Percentiles rank a stretch among this genome's conserved stretches.
Evolutionary conservation across 805 yeast species (phyloP).

Genomic region (Lachancea fermentati): DNA sequence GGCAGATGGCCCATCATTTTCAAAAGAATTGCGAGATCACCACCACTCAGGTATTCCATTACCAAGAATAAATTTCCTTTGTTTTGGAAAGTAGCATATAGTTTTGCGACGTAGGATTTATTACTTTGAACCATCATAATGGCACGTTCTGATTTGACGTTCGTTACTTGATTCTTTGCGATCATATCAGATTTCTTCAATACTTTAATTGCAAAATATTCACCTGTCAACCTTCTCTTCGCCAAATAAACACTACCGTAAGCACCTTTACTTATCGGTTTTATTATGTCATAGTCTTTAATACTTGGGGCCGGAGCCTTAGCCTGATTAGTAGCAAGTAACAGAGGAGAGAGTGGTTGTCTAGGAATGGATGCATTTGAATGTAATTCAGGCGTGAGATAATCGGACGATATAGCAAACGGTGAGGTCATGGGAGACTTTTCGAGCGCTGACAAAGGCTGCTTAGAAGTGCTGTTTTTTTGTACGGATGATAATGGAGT

Average conservation of each 20-base stretch:
- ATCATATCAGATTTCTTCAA: constrained; percentile 92
- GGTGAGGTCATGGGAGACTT: constrained; percentile 57
- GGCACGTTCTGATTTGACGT: constrained; percentile 91
- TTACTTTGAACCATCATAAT: constrained; percentile 97
- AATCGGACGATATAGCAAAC: constrained; percentile 44
- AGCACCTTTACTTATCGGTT: constrained; percentile 95
- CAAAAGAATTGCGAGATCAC: constrained; percentile 85
- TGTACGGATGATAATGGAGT: constrained; percentile 60
- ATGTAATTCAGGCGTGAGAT: constrained; percentile 30
- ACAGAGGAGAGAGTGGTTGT: constrained; percentile 74
- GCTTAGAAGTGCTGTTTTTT: constrained; percentile 36
- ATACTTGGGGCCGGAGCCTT: constrained; percentile 64
- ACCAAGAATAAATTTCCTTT: constrained; percentile 82
- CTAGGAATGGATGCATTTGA: constrained; percentile 30
- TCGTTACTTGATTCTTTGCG: constrained; percentile 92
- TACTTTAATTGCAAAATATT: constrained; percentile 91
- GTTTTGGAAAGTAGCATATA: constrained; percentile 84
- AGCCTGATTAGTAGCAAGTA: constrained; percentile 58
- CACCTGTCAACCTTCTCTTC: constrained; percentile 79
- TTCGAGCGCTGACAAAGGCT: constrained; percentile 12
- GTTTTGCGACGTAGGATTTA: constrained; percentile 86
- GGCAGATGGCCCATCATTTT: constrained; percentile 80
- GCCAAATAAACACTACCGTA: constrained; percentile 93
- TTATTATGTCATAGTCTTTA: constrained; percentile 80
- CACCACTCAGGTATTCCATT: constrained; percentile 95